phyloP scores from a whole-genome alignment of 306 rosid genomes.

The Quercus gilva region DNA sequence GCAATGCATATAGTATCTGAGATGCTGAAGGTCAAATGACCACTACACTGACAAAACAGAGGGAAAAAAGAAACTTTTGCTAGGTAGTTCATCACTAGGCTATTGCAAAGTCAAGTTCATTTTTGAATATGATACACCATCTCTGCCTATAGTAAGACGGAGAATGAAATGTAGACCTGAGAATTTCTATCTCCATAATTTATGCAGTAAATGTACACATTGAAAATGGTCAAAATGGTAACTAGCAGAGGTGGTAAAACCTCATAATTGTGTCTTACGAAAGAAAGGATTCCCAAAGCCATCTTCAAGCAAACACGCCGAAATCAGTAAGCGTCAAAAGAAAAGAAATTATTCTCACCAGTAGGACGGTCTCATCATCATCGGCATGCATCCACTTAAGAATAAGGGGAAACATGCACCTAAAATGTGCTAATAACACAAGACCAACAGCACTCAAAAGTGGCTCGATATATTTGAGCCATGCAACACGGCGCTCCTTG shows the following conservation, averaged over 20 bases:
- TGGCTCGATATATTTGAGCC: conserved; percentile 69
- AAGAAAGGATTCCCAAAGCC: not conserved
- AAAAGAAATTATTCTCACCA: conserved; percentile 49
- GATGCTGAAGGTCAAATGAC: too few species aligned
- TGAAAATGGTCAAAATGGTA: not conserved
- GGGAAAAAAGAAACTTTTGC: too few species aligned
- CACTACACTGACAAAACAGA: too few species aligned
- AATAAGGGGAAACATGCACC: conserved; percentile 85
- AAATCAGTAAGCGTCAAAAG: not conserved
- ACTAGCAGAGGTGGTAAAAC: not conserved
- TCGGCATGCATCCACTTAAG: conserved; percentile 89
- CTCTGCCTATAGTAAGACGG: too few species aligned
- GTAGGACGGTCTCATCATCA: conserved; percentile 73
- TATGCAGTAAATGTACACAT: not conserved
- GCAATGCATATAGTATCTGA: too few species aligned
- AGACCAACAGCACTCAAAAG: conserved; percentile 65
- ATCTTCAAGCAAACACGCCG: not conserved
- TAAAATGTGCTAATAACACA: conserved; percentile 76
- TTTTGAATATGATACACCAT: too few species aligned
- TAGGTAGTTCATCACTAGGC: too few species aligned
- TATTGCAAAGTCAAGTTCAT: too few species aligned
- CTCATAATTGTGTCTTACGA: not conserved
- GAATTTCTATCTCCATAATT: not conserved
- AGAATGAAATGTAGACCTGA: too few species aligned
- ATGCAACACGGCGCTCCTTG: conserved; percentile 80